Percentiles rank a stretch among this genome's conserved stretches.
Conservation (phyloP, 2,329 filamentous ascomycete genomes). For the Incumbomyces lentus region DNA sequence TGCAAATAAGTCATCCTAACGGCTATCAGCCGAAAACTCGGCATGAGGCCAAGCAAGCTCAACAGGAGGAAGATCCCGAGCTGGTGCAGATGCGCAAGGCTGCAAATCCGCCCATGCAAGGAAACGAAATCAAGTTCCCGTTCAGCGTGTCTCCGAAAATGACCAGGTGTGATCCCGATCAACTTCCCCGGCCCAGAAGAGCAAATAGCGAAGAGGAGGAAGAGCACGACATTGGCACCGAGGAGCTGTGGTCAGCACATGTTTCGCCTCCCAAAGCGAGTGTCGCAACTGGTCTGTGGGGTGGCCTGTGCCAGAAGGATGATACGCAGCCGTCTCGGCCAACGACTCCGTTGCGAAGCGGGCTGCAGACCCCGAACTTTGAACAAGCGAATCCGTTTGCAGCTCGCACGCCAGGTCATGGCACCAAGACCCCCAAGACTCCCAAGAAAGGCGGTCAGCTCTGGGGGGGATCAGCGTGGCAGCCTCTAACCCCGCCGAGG, state of each 20-base stretch:
- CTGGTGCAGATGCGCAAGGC: slow-evolving; percentile 48
- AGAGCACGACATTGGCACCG: slow-evolving; percentile 40
- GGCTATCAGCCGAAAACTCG: slow-evolving; percentile 11
- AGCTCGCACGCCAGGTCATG: slow-evolving; percentile 14
- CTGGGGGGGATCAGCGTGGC: slow-evolving; percentile 7
- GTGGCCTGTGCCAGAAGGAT: slow-evolving; percentile 23
- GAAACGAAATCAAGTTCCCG: slow-evolving; percentile 68
- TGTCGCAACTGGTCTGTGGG: slow-evolving; percentile 21
- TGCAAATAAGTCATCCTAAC: slow-evolving; percentile 12
- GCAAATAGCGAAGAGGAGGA: slow-evolving; percentile 38
- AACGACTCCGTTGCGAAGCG: slow-evolving; percentile 21
- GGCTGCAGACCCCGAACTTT: slow-evolving; percentile 28
- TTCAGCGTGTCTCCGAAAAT: slow-evolving; percentile 72
- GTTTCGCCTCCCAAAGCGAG: slow-evolving; percentile 6
- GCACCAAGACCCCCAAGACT: slow-evolving; percentile 25
- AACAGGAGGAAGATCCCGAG: slow-evolving; percentile 21
- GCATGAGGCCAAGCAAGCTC: slow-evolving; percentile 13
- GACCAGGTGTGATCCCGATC: slow-evolving; percentile 72
- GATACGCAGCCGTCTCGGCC: slow-evolving; percentile 14
- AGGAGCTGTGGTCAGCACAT: slow-evolving; percentile 15
- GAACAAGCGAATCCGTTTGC: slow-evolving; percentile 26
- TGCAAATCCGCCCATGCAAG: slow-evolving; percentile 75
- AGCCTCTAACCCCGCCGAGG: slow-evolving; percentile 34
- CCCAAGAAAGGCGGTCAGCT: slow-evolving; percentile 6
- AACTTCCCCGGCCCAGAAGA: slow-evolving; percentile 45